Conservation (phyloP, 164 flowering plant genomes). For the Sedum album region DNA sequence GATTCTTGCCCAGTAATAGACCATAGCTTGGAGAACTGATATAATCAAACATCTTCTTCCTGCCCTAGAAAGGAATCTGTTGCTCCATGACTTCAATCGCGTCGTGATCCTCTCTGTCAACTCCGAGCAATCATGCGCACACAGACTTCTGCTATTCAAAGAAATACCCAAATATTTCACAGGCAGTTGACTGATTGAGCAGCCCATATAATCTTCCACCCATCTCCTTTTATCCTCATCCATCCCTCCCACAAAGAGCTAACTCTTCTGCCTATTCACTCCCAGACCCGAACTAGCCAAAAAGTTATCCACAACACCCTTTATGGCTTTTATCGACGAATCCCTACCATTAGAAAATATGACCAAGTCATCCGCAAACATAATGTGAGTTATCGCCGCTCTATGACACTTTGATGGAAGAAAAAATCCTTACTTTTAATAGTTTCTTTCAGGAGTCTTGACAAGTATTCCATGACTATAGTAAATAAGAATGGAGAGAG, state of each 20-base stretch:
- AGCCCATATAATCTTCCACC: not conserved
- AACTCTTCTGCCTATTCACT: not conserved
- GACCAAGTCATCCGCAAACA: no score
- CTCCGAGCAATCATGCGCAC: not conserved
- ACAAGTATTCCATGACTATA: not conserved
- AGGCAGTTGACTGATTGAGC: not conserved
- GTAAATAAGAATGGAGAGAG: not conserved
- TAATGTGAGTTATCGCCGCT: not conserved
- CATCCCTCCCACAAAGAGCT: not conserved
- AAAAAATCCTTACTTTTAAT: not conserved
- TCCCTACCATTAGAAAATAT: no score
- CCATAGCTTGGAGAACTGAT: not conserved
- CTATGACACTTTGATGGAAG: not conserved
- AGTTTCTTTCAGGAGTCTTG: not conserved
- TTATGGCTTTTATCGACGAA: not conserved
- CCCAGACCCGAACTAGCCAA: not conserved
- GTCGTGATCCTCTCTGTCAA: not conserved
- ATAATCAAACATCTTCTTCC: not conserved
- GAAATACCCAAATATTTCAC: not conserved
- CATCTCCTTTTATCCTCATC: not conserved
- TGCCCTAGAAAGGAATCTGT: not conserved
- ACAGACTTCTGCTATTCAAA: not conserved
- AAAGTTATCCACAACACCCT: not conserved
- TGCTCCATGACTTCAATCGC: no score
- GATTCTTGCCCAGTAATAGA: not conserved